Base-by-base conservation (phyloP, 768 basidiomycete genomes). In the Naganishia randhawae region DNA sequence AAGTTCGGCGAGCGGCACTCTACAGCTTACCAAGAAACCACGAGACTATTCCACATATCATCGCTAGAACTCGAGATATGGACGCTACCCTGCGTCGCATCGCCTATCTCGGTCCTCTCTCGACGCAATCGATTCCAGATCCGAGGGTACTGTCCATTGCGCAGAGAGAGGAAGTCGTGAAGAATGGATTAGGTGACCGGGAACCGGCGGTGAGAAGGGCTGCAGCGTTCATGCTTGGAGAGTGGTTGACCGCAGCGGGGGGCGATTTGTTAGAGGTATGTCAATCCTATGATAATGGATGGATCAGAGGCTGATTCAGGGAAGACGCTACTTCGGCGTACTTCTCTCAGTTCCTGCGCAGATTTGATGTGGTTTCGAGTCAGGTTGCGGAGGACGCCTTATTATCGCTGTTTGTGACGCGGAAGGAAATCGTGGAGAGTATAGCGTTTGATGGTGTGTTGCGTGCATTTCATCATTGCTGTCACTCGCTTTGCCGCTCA, bases 131-230 rank as follows among this genome's bases (percentile, higher is more conserved):
- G 0, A 86, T 93, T 70, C 76, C 81, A 27, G 81, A 81, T 45
- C 88, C 88, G 0, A 82, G 84, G 2, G 83, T 82, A 3, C 82
- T 97, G 42, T 85, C 84, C 1, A 86, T 90, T 31, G 80, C 84
- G 0, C 90, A 94, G 73, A 83, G 93, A 13, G 89, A 92, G 73
- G 81, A 85, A 27, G 85, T 95, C 53, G 86, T 95, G 1, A 84
- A 85, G 22, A 86, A 89, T 74, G 95, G 95, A 1, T 82, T 97
- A 2, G 88, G 90, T 0, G 95, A 97, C 79, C 85, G 95, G 31
- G 92, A 96, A 68, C 81, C 84, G 0, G 77, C 80, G 1, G 92
- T 97, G 2, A 84, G 87, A 33, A 81, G 84, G 19, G 91, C 90
- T 0, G 88, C 92, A 0, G 87, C 84, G 1, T 84, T 84, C 1